Percentiles rank a stretch among this genome's conserved stretches.
Conservation (phyloP, 192 early-diverging fungal genomes). For the Allomyces macrogynus region DNA sequence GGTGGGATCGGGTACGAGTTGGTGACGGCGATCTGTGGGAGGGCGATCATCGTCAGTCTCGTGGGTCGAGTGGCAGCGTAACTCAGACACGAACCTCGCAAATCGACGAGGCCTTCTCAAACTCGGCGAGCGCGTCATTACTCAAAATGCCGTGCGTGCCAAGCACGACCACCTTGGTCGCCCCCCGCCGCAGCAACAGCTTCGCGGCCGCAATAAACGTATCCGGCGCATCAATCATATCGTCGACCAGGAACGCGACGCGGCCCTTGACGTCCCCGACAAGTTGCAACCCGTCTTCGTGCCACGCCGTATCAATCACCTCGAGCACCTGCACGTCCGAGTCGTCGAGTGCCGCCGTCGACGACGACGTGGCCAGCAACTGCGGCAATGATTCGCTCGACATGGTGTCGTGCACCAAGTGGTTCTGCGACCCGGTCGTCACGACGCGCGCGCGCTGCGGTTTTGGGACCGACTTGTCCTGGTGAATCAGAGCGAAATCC, state of each 20-base stretch:
- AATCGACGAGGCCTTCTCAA: constrained; percentile 24
- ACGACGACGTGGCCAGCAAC: too few species aligned
- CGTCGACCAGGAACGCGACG: constrained; percentile 49
- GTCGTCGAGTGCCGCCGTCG: too few species aligned
- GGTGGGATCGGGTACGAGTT: constrained; percentile 70
- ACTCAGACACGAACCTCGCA: too few species aligned
- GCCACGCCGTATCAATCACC: constrained; percentile 13
- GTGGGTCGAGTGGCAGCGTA: too few species aligned
- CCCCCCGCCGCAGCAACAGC: constrained; percentile 61
- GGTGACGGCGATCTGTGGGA: constrained; percentile 62
- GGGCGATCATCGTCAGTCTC: constrained; percentile 32
- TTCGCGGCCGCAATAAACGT: constrained; percentile 88
- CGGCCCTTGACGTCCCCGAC: constrained; percentile 27
- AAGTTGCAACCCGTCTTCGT: constrained; percentile 12
- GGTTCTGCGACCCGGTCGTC: too few species aligned
- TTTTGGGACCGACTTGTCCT: constrained; percentile 2
- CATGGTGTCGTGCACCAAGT: too few species aligned
- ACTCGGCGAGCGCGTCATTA: constrained; percentile 60
- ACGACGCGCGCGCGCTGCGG: too few species aligned
- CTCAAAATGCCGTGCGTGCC: constrained; percentile 90
- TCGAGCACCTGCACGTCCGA: background rate
- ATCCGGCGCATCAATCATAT: constrained; percentile 76
- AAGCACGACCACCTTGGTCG: constrained; percentile 67
- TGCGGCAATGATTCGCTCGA: too few species aligned
- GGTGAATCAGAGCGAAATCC: constrained; percentile 92